Base-by-base conservation (phyloP, 2,329 filamentous ascomycete species). In the Dothistroma pini region DNA sequence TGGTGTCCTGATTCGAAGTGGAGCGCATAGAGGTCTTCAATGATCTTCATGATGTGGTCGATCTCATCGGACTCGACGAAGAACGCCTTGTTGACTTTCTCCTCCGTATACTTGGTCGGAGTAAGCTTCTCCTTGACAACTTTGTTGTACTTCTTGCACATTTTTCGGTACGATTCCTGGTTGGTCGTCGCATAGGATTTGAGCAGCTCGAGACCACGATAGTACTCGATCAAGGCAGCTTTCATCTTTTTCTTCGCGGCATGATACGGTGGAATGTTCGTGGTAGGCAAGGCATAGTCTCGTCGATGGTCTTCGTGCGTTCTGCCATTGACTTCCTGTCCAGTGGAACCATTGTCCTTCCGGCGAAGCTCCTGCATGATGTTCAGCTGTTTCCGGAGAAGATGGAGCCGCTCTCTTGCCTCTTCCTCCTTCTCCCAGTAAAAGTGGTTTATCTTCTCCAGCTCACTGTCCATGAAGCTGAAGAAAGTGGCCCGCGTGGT, bases 81-180 rank as follows among this genome's bases (percentile, higher is more conserved):
- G 83, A 90, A 91, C 1, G 93, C 85, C 65, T 89, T 88, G 78
- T 91, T 93, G 69, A 99, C 92, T 72, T 93, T 93, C 68, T 97
- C 93, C 34, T 88, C 88, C 84, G 97, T 90, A 75, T 93, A 97
- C 31, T 89, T 44, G 21, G 38, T 49, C 2, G 38, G 16, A 9
- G 85, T 71, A 9, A 91, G 91, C 11, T 89, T 84, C 47, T 91
- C 88, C 68, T 92, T 86, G 59, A 92, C 86, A 1, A 89, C 86
- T 78, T 97, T 99, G 81, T 97, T 93, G 74, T 96, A 97, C 76
- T 99, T 99, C 76, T 99, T 99, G 77, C 96, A 97, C 72, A 99
- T 91, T 75, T 99, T 99, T 34, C 93, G 88, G 72, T 97, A 97
- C 0, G 92, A 95, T 0, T 91, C 96, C 54, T 91, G 85, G 74